A percentile compares a stretch with the other conserved stretches of the same genome.
Conservation (phyloP, 441 rosid species). For the Gossypium schwendimanii region DNA sequence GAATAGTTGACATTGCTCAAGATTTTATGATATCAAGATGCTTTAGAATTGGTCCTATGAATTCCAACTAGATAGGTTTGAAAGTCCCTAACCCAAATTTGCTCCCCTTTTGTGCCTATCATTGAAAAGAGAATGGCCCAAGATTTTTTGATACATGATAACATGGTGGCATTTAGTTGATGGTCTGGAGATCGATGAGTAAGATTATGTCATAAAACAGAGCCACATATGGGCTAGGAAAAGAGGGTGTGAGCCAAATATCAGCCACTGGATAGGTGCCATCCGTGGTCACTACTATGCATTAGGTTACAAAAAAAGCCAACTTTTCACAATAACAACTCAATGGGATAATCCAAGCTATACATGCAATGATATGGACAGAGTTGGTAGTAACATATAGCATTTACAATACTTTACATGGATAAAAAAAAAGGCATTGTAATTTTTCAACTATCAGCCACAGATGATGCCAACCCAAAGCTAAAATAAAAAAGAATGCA, state of each 20-base stretch:
- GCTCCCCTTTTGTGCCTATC: too few species aligned
- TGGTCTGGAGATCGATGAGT: neutral
- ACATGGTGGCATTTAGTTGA: neutral
- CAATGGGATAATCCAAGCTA: neutral
- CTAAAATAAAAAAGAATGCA: slow-evolving; percentile 65
- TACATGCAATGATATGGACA: slow-evolving; percentile 15
- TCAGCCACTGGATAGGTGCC: neutral
- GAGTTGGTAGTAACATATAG: neutral
- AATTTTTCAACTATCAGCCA: slow-evolving; percentile 34
- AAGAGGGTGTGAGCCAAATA: neutral
- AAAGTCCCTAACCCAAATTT: too few species aligned
- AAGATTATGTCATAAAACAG: neutral
- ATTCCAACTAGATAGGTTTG: too few species aligned
- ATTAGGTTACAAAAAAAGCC: too few species aligned
- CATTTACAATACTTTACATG: slow-evolving; percentile 1
- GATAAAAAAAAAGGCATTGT: neutral
- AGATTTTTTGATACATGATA: neutral
- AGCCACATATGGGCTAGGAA: neutral
- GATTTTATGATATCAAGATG: too few species aligned
- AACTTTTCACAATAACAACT: neutral
- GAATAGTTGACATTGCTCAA: too few species aligned
- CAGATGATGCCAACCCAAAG: slow-evolving; percentile 49
- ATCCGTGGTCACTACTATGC: too few species aligned
- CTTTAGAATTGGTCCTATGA: too few species aligned
- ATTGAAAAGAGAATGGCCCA: neutral